Evolutionary conservation across 345 rosid species (phyloP).

Genomic region (Cardamine resedifolia): DNA sequence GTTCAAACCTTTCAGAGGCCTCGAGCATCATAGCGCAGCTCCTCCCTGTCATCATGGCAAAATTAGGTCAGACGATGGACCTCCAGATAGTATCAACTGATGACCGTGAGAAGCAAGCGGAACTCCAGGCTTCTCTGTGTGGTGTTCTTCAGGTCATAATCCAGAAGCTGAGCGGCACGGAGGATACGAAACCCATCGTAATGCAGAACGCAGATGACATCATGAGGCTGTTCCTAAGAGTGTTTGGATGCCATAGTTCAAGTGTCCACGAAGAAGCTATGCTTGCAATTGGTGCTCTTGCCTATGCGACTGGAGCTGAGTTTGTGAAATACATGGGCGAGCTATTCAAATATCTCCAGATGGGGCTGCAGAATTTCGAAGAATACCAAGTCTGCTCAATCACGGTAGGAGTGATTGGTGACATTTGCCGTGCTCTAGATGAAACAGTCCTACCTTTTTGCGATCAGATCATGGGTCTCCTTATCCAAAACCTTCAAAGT

Average conservation of each 20-base stretch:
- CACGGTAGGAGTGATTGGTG: slow-evolving; percentile 90
- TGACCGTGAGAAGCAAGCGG: slow-evolving; percentile 90
- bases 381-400: slow-evolving; percentile 93
- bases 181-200: slow-evolving; percentile 60
- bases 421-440: slow-evolving; percentile 86
- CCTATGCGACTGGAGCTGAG: slow-evolving; percentile 81
- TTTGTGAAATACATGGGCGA: slow-evolving; percentile 79
- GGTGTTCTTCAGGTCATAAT: slow-evolving; percentile 94
- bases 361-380: slow-evolving; percentile 88
- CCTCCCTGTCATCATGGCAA: slow-evolving; percentile 73
- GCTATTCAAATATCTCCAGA: slow-evolving; percentile 75
- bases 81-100: slow-evolving; percentile 70
- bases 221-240: slow-evolving; percentile 79
- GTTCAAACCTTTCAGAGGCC: slow-evolving; percentile 66
- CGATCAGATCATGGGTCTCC: slow-evolving; percentile 81
- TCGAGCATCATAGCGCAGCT: slow-evolving; percentile 65
- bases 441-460: slow-evolving; percentile 73
- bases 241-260: slow-evolving; percentile 86
- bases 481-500: slow-evolving; percentile 69
- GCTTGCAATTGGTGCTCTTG: slow-evolving; percentile 98
- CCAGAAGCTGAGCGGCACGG: slow-evolving; percentile 72
- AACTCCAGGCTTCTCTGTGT: slow-evolving; percentile 85
- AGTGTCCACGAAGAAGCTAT: slow-evolving; percentile 98
- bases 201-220: slow-evolving; percentile 77
- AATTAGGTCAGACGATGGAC: slow-evolving; percentile 69